phyloP scores from a whole-genome alignment of 495 filamentous ascomycete species.

The Trichodelitschia bisporula region DNA sequence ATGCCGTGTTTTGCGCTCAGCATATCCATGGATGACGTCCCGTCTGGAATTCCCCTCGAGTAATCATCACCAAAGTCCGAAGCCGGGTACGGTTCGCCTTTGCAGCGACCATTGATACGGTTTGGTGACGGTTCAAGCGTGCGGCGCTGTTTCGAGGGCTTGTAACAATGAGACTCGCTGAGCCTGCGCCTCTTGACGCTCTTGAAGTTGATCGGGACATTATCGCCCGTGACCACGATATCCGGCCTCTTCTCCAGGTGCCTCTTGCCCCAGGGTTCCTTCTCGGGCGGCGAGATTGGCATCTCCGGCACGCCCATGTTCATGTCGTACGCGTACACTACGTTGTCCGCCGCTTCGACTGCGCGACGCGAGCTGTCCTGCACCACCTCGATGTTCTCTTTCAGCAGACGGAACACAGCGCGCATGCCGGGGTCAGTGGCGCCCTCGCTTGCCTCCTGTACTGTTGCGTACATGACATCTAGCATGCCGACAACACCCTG shows the following conservation, averaged over 20 bases:
- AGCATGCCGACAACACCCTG: conserved; percentile 70
- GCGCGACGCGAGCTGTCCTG: conserved; percentile 62
- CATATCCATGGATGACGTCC: background rate
- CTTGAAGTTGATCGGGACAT: conserved; percentile 6
- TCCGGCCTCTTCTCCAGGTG: conserved; percentile 9
- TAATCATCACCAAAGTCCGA: background rate
- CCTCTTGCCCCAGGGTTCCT: background rate
- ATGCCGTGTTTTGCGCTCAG: conserved; percentile 1
- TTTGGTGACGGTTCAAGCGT: no score
- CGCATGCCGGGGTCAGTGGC: conserved; percentile 23
- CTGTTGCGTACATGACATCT: conserved; percentile 63
- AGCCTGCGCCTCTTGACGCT: conserved; percentile 13
- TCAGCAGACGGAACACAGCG: conserved; percentile 35
- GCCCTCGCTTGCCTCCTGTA: conserved; percentile 39
- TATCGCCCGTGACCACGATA: conserved; percentile 12
- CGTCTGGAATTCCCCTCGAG: no score
- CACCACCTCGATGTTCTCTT: conserved; percentile 51
- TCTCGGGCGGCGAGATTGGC: conserved; percentile 8
- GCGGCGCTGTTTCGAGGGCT: conserved; percentile 2
- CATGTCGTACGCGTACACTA: conserved; percentile 69
- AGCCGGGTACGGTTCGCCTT: background rate
- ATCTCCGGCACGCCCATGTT: conserved; percentile 58
- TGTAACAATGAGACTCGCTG: conserved; percentile 2
- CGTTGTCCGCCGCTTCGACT: conserved; percentile 63
- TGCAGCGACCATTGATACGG: background rate